Evolutionary conservation across 768 basidiomycete species (phyloP), one percentile per base, ranked within the genome.

Genomic region (Termitomyces sp.): DNA sequence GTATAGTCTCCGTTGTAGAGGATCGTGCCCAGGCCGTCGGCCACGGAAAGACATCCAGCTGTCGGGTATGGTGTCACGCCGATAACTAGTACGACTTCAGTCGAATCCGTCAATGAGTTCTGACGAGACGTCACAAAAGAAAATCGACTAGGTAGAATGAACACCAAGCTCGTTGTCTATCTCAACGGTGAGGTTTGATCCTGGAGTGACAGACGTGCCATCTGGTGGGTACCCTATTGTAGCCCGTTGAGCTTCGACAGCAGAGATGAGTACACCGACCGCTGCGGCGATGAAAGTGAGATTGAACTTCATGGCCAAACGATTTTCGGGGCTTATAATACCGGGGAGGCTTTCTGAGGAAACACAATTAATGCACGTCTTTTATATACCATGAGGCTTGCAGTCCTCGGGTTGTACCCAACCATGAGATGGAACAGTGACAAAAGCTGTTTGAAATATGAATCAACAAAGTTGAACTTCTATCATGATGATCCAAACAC

Each of bases 141-240:
- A 44, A 51, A 12, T 33, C 6, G 42, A 45, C 28, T 12, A 9
- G 26, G 12, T 30, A 26, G 33, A 38, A 8, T 13, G 6, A 28
- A n/a, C 2, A 70, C 79, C 20, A 65, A 83, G 82, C 4, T 79
- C 80, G 53, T 73, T 71, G 56, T 78, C 77, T 7, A 84, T 64
- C 59, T 80, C 76, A 3, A 83, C 76, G 4, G 66, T 73, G 33
- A 84, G 42, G 12, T 64, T 62, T 7, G 59, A 64, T 6, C 82
- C 82, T 30, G 75, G 60, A 8, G 38, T 50, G 10, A 83, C 70
- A 12, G 64, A 53, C 3, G 70, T 58, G 6, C 71, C 73, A 2
- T 68, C 63, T 6, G 68, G 61, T 5, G 83, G 83, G 22, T 65
- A 65, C 8, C 75, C 75, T 36, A 85, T 79, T 14, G 16, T 26